Percentiles rank a stretch among this genome's conserved stretches.
phyloP scores from a whole-genome alignment of 2,329 filamentous ascomycete genomes.

The Didymella lethalis region DNA sequence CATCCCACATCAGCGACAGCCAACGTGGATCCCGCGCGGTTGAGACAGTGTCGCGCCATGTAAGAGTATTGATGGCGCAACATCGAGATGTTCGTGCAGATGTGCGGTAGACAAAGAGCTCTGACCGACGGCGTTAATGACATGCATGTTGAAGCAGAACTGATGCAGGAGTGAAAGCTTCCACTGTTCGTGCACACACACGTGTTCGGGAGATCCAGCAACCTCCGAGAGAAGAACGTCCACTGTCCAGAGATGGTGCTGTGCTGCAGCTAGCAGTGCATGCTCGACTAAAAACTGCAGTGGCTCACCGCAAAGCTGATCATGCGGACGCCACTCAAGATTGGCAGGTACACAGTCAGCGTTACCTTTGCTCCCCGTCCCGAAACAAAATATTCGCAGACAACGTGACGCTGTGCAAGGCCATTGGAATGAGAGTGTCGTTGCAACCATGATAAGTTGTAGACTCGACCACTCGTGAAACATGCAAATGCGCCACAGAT shows the following conservation, averaged over 20 bases:
- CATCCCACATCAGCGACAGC: not conserved
- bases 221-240: not conserved
- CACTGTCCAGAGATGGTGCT: not conserved
- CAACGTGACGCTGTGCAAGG: not conserved
- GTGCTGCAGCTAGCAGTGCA: not conserved
- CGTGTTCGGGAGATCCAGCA: not conserved
- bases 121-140: not conserved
- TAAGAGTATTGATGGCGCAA: not conserved
- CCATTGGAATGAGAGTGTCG: not conserved
- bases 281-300: not conserved
- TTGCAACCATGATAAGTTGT: not conserved
- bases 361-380: not conserved
- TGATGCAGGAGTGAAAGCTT: not conserved
- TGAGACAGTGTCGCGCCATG: not conserved
- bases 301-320: not conserved
- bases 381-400: not conserved
- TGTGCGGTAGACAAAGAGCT: not conserved
- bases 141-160: not conserved
- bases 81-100: not conserved
- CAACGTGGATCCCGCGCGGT: not conserved
- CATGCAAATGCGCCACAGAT: not conserved
- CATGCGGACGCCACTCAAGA: not conserved
- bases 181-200: no score
- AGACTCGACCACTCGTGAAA: not conserved
- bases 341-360: not conserved